Evolutionary conservation across 1,139 yeast species (phyloP).

Genomic region (Taphrina flavorubra): DNA sequence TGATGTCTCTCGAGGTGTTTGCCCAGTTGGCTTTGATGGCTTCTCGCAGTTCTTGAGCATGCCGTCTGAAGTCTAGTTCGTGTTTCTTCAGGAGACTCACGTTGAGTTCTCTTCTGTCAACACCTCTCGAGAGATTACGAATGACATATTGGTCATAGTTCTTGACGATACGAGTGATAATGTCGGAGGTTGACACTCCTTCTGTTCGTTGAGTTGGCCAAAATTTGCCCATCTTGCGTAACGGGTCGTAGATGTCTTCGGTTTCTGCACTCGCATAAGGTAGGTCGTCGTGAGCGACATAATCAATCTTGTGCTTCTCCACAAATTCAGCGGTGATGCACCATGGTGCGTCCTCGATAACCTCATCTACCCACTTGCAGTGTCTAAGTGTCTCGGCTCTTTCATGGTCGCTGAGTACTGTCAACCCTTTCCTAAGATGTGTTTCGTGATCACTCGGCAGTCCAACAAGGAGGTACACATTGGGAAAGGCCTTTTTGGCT

Average conservation of each 20-base stretch:
- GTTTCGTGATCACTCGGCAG: slow-evolving; percentile 89
- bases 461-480: slow-evolving; percentile 85
- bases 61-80: slow-evolving; percentile 90
- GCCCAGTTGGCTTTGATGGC: slow-evolving; percentile 41
- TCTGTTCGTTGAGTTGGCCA: slow-evolving; percentile 95
- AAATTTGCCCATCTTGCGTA: slow-evolving; percentile 87
- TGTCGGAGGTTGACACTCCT: slow-evolving; percentile 94
- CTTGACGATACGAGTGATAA: slow-evolving; percentile 88
- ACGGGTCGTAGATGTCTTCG: slow-evolving; percentile 91
- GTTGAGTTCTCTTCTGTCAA: slow-evolving; percentile 91
- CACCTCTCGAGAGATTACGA: slow-evolving; percentile 97
- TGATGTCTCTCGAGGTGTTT: slow-evolving; percentile 40
- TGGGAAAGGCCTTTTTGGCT: slow-evolving; percentile 89
- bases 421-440: slow-evolving; percentile 88
- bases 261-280: slow-evolving; percentile 81
- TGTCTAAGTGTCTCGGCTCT: slow-evolving; percentile 86
- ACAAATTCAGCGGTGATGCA: slow-evolving; percentile 83
- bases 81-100: slow-evolving; percentile 97
- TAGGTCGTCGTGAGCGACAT: slow-evolving; percentile 95
- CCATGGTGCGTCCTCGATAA: slow-evolving; percentile 94
- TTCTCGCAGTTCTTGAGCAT: slow-evolving; percentile 82
- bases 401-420: slow-evolving; percentile 85
- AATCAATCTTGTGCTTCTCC: slow-evolving; percentile 79
- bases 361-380: slow-evolving; percentile 98
- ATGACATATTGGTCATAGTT: slow-evolving; percentile 95